A percentile compares a stretch with the other conserved stretches of the same genome.
Evolutionary conservation across 2,329 filamentous ascomycete genomes (phyloP).

Genomic region (Aaosphaeria arxii): DNA sequence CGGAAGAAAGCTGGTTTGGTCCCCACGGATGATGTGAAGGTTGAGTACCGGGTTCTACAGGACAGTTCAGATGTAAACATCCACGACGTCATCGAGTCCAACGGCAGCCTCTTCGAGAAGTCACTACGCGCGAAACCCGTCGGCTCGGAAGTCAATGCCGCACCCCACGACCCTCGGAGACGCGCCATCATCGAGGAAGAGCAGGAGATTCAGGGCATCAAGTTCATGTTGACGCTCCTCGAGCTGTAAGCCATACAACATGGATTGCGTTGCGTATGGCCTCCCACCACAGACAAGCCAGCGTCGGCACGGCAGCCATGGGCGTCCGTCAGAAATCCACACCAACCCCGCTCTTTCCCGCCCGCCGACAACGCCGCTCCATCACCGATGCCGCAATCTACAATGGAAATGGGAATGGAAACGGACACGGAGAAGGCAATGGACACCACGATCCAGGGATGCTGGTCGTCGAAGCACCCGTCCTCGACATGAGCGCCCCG

Average conservation of each 20-base stretch:
- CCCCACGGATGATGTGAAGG: constrained; percentile 89
- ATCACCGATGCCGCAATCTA: constrained; percentile 7
- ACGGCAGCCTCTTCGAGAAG: constrained; percentile 69
- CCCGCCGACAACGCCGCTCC: constrained; percentile 37
- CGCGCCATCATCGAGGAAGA: too few species aligned
- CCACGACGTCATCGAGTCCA: constrained; percentile 65
- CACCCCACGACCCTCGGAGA: too few species aligned
- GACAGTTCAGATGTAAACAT: constrained; percentile 77
- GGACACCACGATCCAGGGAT: constrained; percentile 13
- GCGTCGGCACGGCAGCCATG: neutral
- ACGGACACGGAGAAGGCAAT: neutral
- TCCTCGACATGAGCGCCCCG: constrained; percentile 11
- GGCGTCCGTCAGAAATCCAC: neutral
- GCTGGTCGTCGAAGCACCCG: constrained; percentile 29
- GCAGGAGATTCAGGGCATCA: too few species aligned
- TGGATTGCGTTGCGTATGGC: neutral
- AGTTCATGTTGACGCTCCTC: too few species aligned
- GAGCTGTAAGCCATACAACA: too few species aligned
- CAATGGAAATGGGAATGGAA: constrained; percentile 7
- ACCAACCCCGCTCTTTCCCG: constrained; percentile 7
- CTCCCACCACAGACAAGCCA: constrained; percentile 21
- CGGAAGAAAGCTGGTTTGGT: constrained; percentile 91
- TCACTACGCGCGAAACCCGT: constrained; percentile 63
- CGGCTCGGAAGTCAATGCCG: too few species aligned
- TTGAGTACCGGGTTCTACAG: constrained; percentile 81